Base-by-base conservation (phyloP, 176 grass and related monocot species). In the Musa troglodytarum region DNA sequence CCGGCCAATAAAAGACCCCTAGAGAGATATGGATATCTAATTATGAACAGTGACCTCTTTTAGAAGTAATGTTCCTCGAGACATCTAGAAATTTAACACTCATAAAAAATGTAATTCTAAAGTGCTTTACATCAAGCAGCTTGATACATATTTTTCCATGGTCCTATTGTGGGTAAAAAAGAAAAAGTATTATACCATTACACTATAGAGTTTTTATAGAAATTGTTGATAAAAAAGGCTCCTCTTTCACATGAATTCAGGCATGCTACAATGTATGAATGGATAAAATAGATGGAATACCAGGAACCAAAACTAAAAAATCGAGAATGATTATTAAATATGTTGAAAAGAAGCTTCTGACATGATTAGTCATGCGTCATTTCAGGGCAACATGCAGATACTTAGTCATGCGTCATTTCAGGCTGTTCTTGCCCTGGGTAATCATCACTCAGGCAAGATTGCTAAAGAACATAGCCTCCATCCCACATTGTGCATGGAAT, bases 41-140 rank as follows among this genome's bases (percentile, higher is more conserved):
- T 71, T 69, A 15, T 10, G 63, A 65, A 82, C 51, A 75, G 81
- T 54, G 83, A 15, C 2, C 34, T 43, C 1, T 69, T 49, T n/a
- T 16, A 17, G 4, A 43, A 67, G 62, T n/a, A 17, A 64, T 24
- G 20, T 51, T 69, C 43, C 49, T 51, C 25, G 15, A 26, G 21
- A 25, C 19, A 26, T 29, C 15, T 8, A 11, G 34, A 43, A 68
- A 16, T 15, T 34, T 29, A 22, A 34, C 3, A 68, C 11, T 16
- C 29, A 5, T 24, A 25, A 26, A 2, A 65, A 12, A 26, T 65
- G 26, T 3, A 9, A 6, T 43, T 43, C 34, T 0, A 43, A 43
- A 43, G 34, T 43, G 34, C 34, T 43, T 43, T 43, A 43, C 34
- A 43, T 43, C 34, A 43, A 43, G 34, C 34, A 43, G 34, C 3